Conservation (phyloP, 495 filamentous ascomycete genomes). For the Viridothelium virens region DNA sequence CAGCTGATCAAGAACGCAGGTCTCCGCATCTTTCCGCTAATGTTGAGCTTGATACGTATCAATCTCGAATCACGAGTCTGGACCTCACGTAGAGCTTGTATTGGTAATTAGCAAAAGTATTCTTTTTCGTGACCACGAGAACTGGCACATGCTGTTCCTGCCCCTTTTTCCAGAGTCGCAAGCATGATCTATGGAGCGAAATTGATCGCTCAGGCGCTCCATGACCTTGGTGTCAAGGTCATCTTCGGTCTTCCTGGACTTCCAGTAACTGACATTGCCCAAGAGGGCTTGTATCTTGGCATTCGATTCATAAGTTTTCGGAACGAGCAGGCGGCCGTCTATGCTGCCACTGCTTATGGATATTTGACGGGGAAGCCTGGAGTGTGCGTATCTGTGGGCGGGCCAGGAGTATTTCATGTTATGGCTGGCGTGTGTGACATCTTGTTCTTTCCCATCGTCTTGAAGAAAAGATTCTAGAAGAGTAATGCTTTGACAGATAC, state of each 20-base stretch:
- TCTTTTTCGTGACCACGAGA: neutral
- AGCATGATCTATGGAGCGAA: constrained; percentile 42
- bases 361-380: constrained; percentile 57
- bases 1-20: neutral
- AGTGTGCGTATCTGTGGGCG: constrained; percentile 57
- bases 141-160: constrained; percentile 24
- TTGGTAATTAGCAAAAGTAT: neutral
- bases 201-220: constrained; percentile 50
- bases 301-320: constrained; percentile 60
- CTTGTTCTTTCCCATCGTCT: neutral
- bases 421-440: constrained; percentile 47
- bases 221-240: constrained; percentile 48
- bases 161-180: constrained; percentile 18
- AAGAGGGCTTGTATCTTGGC: constrained; percentile 53
- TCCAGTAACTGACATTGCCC: constrained; percentile 57
- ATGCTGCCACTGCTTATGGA: constrained; percentile 58
- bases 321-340: constrained; percentile 59
- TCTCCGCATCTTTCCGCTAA: constrained; percentile 2
- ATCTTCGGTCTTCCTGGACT: constrained; percentile 62
- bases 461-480: constrained; percentile 2
- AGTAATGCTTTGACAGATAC: constrained; percentile 13
- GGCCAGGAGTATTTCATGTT: constrained; percentile 57
- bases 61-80: neutral
- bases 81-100: neutral
- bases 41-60: neutral